Evolutionary conservation across 805 yeast species (phyloP).

Genomic region (Candida arabinofermentans): DNA sequence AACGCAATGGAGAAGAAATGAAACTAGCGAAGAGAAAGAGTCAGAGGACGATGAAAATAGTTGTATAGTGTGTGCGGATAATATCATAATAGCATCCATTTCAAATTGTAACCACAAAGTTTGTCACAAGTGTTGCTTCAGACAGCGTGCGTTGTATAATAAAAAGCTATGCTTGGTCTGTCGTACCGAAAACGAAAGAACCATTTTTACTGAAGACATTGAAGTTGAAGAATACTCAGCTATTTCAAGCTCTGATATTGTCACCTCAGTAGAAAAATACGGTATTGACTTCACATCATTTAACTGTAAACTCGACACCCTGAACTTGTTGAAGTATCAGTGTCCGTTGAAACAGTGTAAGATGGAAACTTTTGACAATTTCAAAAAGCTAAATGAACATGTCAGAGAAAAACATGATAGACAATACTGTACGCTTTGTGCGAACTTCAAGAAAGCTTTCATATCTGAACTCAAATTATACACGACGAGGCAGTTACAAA

Average conservation of each 20-base stretch:
- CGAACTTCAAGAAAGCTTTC: constrained; percentile 71
- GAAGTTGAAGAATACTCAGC: constrained; percentile 34
- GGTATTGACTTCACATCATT: constrained; percentile 59
- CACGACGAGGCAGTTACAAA: constrained; percentile 55
- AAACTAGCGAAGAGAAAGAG: neutral
- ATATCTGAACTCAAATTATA: constrained; percentile 64
- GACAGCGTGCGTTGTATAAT: constrained; percentile 76
- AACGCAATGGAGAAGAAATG: constrained; percentile 12
- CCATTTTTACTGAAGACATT: constrained; percentile 54
- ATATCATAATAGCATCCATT: constrained; percentile 57
- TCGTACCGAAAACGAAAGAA: constrained; percentile 58
- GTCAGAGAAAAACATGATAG: constrained; percentile 58
- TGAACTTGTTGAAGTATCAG: constrained; percentile 45
- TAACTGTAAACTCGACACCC: constrained; percentile 43
- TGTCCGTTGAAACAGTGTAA: constrained; percentile 45
- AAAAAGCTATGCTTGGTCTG: constrained; percentile 80
- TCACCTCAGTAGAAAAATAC: constrained; percentile 36
- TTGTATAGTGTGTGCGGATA: constrained; percentile 85
- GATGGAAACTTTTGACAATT: constrained; percentile 36
- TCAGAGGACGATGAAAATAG: constrained; percentile 24
- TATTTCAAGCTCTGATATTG: constrained; percentile 19
- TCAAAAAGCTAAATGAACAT: constrained; percentile 63
- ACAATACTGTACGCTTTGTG: constrained; percentile 72
- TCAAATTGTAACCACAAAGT: constrained; percentile 83
- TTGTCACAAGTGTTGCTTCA: constrained; percentile 77